These are phyloP conservation scores for Macrophomina phaseolina DNA, from an alignment of 2,329 filamentous ascomycete genomes.

Conservation along the genomic window DNA sequence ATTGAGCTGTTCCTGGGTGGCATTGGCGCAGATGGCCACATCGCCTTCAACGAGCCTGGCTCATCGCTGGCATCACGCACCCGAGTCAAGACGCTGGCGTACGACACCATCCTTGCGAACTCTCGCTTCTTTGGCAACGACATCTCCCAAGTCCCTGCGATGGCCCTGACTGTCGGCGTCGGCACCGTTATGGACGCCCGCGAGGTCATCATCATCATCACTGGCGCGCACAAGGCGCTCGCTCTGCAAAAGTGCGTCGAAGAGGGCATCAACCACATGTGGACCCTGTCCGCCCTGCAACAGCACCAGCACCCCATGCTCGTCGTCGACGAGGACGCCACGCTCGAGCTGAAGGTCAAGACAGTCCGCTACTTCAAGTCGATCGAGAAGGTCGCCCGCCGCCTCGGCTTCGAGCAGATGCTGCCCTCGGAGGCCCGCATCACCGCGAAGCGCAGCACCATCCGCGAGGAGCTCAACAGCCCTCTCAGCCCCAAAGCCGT, in stretches of 20 bases:
- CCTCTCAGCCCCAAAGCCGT: not conserved
- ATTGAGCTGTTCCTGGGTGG: conserved; percentile 87
- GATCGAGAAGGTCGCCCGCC: conserved; percentile 54
- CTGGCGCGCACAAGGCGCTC: conserved; percentile 79
- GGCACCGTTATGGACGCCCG: conserved; percentile 81
- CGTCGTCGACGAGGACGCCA: conserved; percentile 77
- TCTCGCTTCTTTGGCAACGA: conserved; percentile 80
- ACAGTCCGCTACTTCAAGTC: conserved; percentile 57
- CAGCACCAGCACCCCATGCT: conserved; percentile 82
- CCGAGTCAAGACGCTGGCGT: conserved; percentile 83
- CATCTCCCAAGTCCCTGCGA: conserved; percentile 74
- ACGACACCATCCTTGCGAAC: conserved; percentile 86
- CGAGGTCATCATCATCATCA: conserved; percentile 83
- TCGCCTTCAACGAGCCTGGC: conserved; percentile 89
- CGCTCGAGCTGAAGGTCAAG: conserved; percentile 55
- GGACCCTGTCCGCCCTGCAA: conserved; percentile 82
- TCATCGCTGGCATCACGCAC: conserved; percentile 79
- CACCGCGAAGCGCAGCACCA: conserved; percentile 40
- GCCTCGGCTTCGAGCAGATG: conserved; percentile 53
- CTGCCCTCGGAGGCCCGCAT: conserved; percentile 36
- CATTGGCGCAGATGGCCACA: conserved; percentile 85
- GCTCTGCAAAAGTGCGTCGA: conserved; percentile 83
- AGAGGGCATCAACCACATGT: conserved; percentile 86
- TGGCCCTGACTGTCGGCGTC: conserved; percentile 84
- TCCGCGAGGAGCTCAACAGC: conserved; percentile 37